Base-by-base conservation (phyloP, 768 basidiomycete species). In the Hemileccinum impolitum region DNA sequence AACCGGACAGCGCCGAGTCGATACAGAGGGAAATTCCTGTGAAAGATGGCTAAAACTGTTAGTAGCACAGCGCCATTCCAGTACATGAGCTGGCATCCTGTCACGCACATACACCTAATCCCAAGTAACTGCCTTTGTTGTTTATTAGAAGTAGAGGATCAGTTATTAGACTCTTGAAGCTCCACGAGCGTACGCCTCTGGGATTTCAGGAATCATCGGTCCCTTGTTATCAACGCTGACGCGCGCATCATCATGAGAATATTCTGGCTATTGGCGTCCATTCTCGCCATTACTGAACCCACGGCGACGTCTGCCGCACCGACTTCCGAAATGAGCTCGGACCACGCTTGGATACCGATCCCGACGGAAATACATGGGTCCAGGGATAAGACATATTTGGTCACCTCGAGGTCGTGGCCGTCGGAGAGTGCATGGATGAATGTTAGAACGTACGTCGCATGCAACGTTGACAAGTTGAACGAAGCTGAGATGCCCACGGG, bases 21-120 rank as follows among this genome's bases (percentile, higher is more conserved):
- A n/a, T 17, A 36, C 17, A 8, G 35, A 32, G 35, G 17, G 17
- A n/a, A 34, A 14, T 48, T 41, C 21, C 56, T 61, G 60, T 62
- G 39, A 38, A 39, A 57, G 40, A 19, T 13, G 17, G 40, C 37
- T 18, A 9, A 8, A 30, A 41, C 37, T 15, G 44, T 34, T 26
- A 35, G 31, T 25, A 30, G 43, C n/a, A 14, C 42, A 14, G 32
- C 28, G 41, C 45, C 38, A 44, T 46, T 26, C 46, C 26, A 50
- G 11, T 43, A 40, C 18, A 19, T 36, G 36, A 37, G 42, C 17
- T 46, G 25, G 32, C 35, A 39, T 32, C 19, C 44, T 43, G 42
- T 6, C 38, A 25, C 43, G 19, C 49, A 50, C 13, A 48, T 50
- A 62, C 60, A 28, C 48, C 45, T 40, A 62, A 47, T 50, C 36